Conservation (phyloP, 192 early-diverging fungal genomes). For the Backusella sp. region DNA sequence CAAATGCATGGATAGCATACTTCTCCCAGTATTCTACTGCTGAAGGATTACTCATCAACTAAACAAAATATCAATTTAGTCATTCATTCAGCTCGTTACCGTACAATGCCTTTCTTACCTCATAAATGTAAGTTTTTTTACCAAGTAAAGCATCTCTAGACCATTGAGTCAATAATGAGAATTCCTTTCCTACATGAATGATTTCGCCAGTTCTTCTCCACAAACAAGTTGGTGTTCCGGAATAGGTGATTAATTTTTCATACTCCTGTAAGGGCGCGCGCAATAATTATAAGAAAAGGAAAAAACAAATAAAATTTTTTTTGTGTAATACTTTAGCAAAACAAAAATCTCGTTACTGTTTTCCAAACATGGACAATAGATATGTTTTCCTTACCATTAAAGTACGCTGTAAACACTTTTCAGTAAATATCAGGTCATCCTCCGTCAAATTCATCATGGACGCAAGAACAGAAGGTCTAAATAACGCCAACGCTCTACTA, state of each 20-base stretch:
- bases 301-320: neutral
- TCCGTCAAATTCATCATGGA: constrained; percentile 91
- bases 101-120: constrained; percentile 38
- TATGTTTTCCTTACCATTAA: constrained; percentile 57
- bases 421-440: constrained; percentile 94
- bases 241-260: constrained; percentile 91
- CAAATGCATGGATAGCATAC: constrained; percentile 88
- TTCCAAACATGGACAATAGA: neutral
- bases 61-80: neutral
- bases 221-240: constrained; percentile 93
- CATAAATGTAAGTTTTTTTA: constrained; percentile 82
- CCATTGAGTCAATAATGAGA: constrained; percentile 92
- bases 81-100: neutral
- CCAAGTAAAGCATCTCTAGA: constrained; percentile 75
- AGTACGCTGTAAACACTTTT: constrained; percentile 93
- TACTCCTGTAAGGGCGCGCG: constrained; percentile 63
- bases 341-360: neutral
- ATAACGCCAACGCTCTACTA: constrained; percentile 83
- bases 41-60: constrained; percentile 91
- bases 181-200: constrained; percentile 93
- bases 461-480: constrained; percentile 91
- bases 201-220: constrained; percentile 97
- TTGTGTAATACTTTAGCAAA: neutral
- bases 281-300: neutral
- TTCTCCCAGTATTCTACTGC: constrained; percentile 96